These are phyloP conservation scores for Triticum timopheevii DNA, from an alignment of 176 grass and related monocot genomes.

Conservation along the genomic window DNA sequence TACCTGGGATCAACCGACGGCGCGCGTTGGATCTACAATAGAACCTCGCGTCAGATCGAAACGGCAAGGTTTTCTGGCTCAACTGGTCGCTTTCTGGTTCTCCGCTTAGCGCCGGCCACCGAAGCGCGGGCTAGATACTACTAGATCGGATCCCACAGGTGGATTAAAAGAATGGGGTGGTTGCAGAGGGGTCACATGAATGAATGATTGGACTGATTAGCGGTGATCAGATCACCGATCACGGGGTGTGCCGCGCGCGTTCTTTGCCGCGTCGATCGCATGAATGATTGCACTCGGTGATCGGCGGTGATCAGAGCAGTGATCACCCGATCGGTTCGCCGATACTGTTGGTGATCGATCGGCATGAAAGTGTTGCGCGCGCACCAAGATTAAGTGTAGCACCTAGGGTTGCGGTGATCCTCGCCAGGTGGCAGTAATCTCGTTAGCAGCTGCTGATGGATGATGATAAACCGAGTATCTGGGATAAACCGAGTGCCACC, in stretches of 20 bases:
- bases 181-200: neutral
- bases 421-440: too few species aligned
- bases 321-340: neutral
- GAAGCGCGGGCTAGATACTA: neutral
- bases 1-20: neutral
- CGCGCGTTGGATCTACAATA: neutral
- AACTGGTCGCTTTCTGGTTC: neutral
- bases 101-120: neutral
- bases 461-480: too few species aligned
- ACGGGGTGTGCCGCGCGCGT: neutral
- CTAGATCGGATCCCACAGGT: neutral
- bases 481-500: too few species aligned
- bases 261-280: constrained; percentile 5
- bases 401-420: neutral
- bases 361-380: too few species aligned
- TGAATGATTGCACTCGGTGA: too few species aligned
- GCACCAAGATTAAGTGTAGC: too few species aligned
- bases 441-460: neutral
- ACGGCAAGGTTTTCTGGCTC: neutral
- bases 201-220: neutral
- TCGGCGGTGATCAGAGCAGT: too few species aligned
- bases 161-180: neutral
- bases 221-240: neutral
- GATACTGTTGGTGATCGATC: too few species aligned
- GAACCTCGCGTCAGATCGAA: neutral